phyloP scores from a whole-genome alignment of 1,284 basidiomycete genomes.

The Malassezia caprae region DNA sequence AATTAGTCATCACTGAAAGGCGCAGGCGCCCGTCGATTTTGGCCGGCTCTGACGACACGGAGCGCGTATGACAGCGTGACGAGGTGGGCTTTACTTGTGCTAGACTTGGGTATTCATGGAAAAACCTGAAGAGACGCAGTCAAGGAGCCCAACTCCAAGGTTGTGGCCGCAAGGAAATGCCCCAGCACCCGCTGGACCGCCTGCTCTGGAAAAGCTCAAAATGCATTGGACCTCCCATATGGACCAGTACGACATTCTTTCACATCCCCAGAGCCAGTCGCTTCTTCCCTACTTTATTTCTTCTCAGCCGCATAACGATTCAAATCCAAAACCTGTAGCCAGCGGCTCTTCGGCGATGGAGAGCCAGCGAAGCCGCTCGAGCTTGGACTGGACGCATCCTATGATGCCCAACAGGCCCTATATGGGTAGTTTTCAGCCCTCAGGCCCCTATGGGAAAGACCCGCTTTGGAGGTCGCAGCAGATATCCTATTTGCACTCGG shows the following conservation, averaged over 20 bases:
- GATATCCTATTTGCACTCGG: constrained; percentile 9
- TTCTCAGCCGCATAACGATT: constrained; percentile 4
- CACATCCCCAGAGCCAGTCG: constrained; percentile 11
- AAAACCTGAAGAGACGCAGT: neutral
- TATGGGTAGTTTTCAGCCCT: neutral
- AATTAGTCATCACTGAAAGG: neutral
- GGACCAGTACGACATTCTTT: constrained; percentile 15
- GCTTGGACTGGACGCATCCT: neutral
- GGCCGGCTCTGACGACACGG: neutral
- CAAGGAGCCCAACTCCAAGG: neutral
- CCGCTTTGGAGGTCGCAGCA: constrained; percentile 11
- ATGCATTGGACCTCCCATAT: constrained; percentile 16
- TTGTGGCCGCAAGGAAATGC: neutral
- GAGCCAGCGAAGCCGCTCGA: neutral
- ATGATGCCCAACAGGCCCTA: neutral
- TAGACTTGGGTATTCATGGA: neutral
- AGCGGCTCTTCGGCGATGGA: neutral
- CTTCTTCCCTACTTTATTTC: constrained; percentile 12
- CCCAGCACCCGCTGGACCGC: neutral
- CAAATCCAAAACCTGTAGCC: neutral
- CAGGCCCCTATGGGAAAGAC: constrained; percentile 4
- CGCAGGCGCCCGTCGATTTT: neutral
- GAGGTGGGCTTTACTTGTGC: neutral
- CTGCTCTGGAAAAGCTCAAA: constrained; percentile 11
- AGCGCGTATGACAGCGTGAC: neutral